Percentiles rank a stretch among this genome's conserved stretches.
These are phyloP conservation scores for Piper longum DNA, from an alignment of 164 flowering plant species.

Conservation along the genomic window DNA sequence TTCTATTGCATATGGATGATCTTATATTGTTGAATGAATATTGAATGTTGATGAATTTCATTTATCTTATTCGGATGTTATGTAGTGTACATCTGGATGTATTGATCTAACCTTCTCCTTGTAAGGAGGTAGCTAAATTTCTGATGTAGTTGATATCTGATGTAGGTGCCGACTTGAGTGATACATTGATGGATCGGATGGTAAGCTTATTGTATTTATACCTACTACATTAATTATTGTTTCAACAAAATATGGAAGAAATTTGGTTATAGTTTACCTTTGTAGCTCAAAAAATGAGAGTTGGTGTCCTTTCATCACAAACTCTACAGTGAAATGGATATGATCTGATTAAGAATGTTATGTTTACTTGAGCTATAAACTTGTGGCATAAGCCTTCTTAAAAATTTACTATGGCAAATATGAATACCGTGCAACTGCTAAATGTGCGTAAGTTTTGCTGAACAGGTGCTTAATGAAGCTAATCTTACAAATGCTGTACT, in stretches of 20 bases:
- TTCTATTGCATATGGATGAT: too few species aligned
- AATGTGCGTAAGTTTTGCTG: neutral
- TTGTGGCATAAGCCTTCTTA: neutral
- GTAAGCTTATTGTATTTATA: conserved; percentile 20
- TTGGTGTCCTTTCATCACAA: neutral
- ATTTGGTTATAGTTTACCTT: neutral
- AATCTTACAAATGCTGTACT: conserved; percentile 87
- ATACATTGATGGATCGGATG: conserved; percentile 98
- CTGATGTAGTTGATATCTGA: conserved; percentile 1
- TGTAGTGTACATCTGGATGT: too few species aligned
- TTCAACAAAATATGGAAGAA: neutral
- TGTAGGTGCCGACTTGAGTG: conserved; percentile 95
- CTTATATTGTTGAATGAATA: too few species aligned
- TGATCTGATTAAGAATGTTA: too few species aligned
- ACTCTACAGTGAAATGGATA: too few species aligned
- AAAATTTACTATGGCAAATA: neutral
- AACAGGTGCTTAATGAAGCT: conserved; percentile 91
- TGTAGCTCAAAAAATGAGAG: neutral
- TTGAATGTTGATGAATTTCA: too few species aligned
- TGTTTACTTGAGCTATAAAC: too few species aligned
- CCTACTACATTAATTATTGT: neutral
- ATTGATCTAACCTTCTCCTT: too few species aligned
- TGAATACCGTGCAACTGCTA: neutral
- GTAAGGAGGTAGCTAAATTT: conserved; percentile 1
- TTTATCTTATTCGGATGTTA: too few species aligned